Conservation (phyloP, 306 rosid genomes). For the Elaeagnus macrophylla region DNA sequence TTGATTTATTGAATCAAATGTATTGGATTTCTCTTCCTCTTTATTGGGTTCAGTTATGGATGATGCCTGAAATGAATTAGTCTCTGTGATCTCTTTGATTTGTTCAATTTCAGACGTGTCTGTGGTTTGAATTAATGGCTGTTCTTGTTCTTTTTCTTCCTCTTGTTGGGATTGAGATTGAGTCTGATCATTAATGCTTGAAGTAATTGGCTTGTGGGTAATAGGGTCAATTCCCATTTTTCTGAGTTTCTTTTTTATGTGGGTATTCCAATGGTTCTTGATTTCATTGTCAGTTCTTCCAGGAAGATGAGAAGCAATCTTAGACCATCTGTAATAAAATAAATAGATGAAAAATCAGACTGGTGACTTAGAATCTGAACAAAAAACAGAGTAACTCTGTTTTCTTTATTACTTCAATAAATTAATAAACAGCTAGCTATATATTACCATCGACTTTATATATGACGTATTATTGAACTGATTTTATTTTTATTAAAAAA, state of each 20-base stretch:
- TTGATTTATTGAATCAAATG: slow-evolving; percentile 18
- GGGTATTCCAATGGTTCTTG: slow-evolving; percentile 78
- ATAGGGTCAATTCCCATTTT: slow-evolving; percentile 75
- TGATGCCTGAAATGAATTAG: slow-evolving; percentile 34
- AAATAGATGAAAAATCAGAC: neutral
- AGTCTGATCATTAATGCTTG: slow-evolving; percentile 23
- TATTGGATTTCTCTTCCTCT: slow-evolving; percentile 16
- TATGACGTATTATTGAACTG: too few species aligned
- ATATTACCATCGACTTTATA: too few species aligned
- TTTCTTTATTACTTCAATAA: too few species aligned
- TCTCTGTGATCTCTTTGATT: slow-evolving; percentile 18
- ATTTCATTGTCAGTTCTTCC: slow-evolving; percentile 82
- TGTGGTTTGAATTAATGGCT: slow-evolving; percentile 4
- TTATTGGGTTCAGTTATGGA: slow-evolving; percentile 26
- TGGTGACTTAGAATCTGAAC: neutral
- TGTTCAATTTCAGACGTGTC: neutral
- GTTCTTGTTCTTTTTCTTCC: slow-evolving; percentile 7
- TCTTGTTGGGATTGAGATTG: slow-evolving; percentile 18
- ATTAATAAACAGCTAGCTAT: too few species aligned
- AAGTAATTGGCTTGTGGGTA: slow-evolving; percentile 46
- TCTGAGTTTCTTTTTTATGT: slow-evolving; percentile 66
- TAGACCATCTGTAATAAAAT: slow-evolving; percentile 49
- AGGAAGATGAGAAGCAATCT: slow-evolving; percentile 71
- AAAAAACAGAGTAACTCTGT: neutral
- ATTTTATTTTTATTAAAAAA: too few species aligned